Conservation (phyloP, 768 basidiomycete genomes). For the Lactarius deliciosus region DNA sequence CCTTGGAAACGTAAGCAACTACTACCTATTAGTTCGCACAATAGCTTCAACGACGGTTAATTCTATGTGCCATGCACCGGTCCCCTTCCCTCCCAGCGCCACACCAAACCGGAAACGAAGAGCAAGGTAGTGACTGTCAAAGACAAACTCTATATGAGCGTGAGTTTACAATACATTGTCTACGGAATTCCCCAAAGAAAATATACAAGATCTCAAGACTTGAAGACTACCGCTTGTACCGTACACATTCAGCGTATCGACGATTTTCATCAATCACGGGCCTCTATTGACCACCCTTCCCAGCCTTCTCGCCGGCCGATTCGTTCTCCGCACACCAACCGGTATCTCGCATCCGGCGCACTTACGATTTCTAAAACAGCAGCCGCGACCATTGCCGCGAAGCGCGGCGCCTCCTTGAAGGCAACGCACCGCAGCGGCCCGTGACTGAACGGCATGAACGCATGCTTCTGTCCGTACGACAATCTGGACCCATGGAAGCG, state of each 20-base stretch:
- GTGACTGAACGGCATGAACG: conserved; percentile 48
- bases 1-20: too few species aligned
- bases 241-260: neutral
- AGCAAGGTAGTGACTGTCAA: too few species aligned
- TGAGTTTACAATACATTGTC: neutral
- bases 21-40: too few species aligned
- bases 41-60: too few species aligned
- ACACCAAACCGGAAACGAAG: too few species aligned
- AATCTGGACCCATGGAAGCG: conserved; percentile 38
- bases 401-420: conserved; percentile 49
- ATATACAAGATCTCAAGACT: neutral
- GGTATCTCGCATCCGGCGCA: conserved; percentile 34
- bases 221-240: neutral
- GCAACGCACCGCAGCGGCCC: conserved; percentile 51
- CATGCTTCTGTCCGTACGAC: conserved; percentile 28
- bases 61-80: too few species aligned
- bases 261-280: neutral
- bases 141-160: neutral
- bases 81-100: too few species aligned
- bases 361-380: conserved; percentile 42
- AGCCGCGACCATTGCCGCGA: conserved; percentile 49
- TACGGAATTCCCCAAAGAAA: neutral
- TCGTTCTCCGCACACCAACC: conserved; percentile 30
- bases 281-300: conserved; percentile 42
- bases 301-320: conserved; percentile 46